These are phyloP conservation scores for Cyberlindnera meyerae DNA, from an alignment of 805 yeast genomes.

Conservation along the genomic window DNA sequence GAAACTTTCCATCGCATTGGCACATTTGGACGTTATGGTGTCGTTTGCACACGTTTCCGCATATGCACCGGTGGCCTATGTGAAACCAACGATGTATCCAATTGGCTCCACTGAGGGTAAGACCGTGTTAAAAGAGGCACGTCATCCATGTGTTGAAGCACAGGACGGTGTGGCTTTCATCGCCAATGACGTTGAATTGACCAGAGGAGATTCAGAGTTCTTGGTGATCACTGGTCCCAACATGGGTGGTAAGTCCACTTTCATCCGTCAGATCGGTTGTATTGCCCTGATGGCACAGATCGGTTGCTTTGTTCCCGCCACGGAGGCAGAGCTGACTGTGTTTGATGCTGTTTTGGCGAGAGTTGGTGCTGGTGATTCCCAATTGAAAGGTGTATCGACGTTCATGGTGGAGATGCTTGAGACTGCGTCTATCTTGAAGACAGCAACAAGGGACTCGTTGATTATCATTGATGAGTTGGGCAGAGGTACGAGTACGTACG, in stretches of 20 bases:
- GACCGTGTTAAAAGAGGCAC: slow-evolving; percentile 61
- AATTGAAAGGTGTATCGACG: slow-evolving; percentile 92
- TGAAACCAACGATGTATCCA: slow-evolving; percentile 65
- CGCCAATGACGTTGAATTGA: slow-evolving; percentile 77
- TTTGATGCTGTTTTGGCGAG: slow-evolving; percentile 92
- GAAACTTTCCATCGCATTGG: slow-evolving; percentile 56
- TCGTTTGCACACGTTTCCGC: slow-evolving; percentile 83
- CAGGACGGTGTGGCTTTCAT: slow-evolving; percentile 90
- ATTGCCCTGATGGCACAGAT: slow-evolving; percentile 83
- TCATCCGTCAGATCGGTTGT: slow-evolving; percentile 84
- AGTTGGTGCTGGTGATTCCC: slow-evolving; percentile 99
- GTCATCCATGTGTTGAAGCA: slow-evolving; percentile 93
- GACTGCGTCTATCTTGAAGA: slow-evolving; percentile 78
- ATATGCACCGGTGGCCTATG: slow-evolving; percentile 78
- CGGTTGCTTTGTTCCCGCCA: slow-evolving; percentile 84
- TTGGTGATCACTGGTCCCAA: slow-evolving; percentile 91
- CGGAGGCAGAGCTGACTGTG: slow-evolving; percentile 70
- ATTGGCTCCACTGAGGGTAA: slow-evolving; percentile 41
- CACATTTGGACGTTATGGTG: slow-evolving; percentile 77
- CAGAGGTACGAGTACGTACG: slow-evolving; percentile 75
- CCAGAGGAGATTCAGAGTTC: slow-evolving; percentile 57
- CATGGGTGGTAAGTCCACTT: slow-evolving; percentile 97
- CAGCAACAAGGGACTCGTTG: slow-evolving; percentile 73
- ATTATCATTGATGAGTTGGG: slow-evolving; percentile 94
- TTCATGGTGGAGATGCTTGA: slow-evolving; percentile 97